Evolutionary conservation across 306 rosid genomes (phyloP).

Genomic region (Trifolium dubium): DNA sequence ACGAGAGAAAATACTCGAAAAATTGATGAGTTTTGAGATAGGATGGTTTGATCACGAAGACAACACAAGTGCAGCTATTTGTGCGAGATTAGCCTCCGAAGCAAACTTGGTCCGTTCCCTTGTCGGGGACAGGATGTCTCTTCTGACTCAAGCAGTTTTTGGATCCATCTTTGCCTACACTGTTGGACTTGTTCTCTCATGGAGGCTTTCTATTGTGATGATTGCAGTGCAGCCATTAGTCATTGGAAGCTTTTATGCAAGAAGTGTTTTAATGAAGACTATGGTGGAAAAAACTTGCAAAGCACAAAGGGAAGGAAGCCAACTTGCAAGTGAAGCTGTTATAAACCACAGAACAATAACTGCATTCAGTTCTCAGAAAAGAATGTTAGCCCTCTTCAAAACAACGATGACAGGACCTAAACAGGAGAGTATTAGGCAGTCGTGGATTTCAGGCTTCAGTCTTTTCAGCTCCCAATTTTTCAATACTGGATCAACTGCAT

Average conservation of each 20-base stretch:
- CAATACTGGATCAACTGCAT: conserved; percentile 80
- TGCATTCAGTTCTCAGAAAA: conserved; percentile 86
- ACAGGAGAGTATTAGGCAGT: conserved; percentile 77
- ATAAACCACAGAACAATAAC: conserved; percentile 83
- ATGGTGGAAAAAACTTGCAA: conserved; percentile 71
- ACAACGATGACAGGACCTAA: conserved; percentile 66
- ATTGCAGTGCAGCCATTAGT: conserved; percentile 88
- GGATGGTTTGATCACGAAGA: conserved; percentile 93
- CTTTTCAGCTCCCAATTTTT: conserved; percentile 84
- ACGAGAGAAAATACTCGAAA: conserved; percentile 70
- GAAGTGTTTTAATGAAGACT: conserved; percentile 80
- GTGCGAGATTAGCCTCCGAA: conserved; percentile 80
- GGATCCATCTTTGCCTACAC: conserved; percentile 74
- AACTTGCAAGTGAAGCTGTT: conserved; percentile 88
- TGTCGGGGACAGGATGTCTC: conserved; percentile 78
- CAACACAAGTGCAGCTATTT: conserved; percentile 85
- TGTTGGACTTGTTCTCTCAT: conserved; percentile 71
- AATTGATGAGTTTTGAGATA: conserved; percentile 77
- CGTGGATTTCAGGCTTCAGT: conserved; percentile 84
- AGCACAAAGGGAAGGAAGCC: conserved; percentile 87
- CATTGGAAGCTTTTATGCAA: conserved; percentile 86
- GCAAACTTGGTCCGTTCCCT: conserved; percentile 87
- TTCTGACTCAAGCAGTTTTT: conserved; percentile 77
- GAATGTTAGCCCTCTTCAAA: conserved; percentile 69
- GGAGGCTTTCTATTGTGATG: conserved; percentile 89